Base-by-base conservation (phyloP, 78 protist genomes). In the Dictyostelium discoideum region DNA sequence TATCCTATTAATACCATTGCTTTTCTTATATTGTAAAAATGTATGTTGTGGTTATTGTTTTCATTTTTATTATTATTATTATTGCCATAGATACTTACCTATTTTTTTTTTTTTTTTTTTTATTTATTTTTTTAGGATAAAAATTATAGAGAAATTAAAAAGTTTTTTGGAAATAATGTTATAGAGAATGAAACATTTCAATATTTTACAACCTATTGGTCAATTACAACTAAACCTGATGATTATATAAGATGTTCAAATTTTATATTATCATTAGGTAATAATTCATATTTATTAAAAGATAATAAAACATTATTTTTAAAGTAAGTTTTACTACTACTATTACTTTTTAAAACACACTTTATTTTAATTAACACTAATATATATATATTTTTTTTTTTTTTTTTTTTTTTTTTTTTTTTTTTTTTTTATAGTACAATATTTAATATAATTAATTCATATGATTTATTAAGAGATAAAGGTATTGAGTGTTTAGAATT, bases 401-500 rank as follows among this genome's bases (percentile, higher is more conserved):
- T 5, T 40, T 76, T 4, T 18, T 76, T 16, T 2, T 76, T 18
- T 32, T 39, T 2, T 76, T 18, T 32, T 39, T 14, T 9, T 37
- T 14, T 37, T 37, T 5, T 40, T 76, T 4, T 18, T 76, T 16
- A 39, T 39, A 77, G 50, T 40, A 77, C 83, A 77, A 77, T 40
- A 77, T 40, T 40, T 77, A 77, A 29, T 77, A 40, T 40, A 39
- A 77, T 77, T 7, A 77, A 77, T 77, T 77, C 83, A 77, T 40
- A 77, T 40, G 83, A 77, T 77, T 39, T 77, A 77, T 40, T 77
- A 77, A 29, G 13, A 40, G 60, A 77, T 29, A 77, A 77, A 77
- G 83, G 83, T 29, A 77, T 77, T 77, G 83, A 77, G 40, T 77
- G 83, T 77, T 39, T 77, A 77, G 83, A 77, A 39, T 77, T 77